Evolutionary conservation across 148 eudicot genomes (phyloP).

Genomic region (Arbutus unedo): DNA sequence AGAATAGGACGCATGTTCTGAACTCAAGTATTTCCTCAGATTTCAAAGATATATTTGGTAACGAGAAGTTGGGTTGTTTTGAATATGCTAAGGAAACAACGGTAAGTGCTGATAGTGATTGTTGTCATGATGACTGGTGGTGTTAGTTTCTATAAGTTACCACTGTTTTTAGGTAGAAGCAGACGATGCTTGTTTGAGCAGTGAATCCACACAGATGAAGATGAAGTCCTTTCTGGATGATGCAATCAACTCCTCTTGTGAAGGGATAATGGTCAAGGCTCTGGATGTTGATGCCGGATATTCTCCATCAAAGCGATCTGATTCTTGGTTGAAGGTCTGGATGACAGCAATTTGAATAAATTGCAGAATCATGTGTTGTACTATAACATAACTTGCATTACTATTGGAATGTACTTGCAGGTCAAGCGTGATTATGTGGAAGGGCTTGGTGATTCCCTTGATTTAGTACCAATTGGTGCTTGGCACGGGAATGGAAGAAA

Average conservation of each 20-base stretch:
- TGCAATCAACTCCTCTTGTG: slow-evolving; percentile 81
- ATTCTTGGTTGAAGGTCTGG: slow-evolving; percentile 86
- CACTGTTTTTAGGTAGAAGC: slow-evolving; percentile 61
- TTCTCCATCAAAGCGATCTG: slow-evolving; percentile 91
- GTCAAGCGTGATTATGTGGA: slow-evolving; percentile 94
- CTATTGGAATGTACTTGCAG: slow-evolving; percentile 33
- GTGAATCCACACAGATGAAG: slow-evolving; percentile 56
- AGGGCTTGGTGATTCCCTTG: slow-evolving; percentile 82
- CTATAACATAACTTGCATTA: not conserved
- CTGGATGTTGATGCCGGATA: slow-evolving; percentile 87
- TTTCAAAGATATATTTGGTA: slow-evolving; percentile 61
- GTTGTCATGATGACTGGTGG: slow-evolving; percentile 10
- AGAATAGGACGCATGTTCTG: slow-evolving; percentile 2
- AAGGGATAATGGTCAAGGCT: slow-evolving; percentile 95
- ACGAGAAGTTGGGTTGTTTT: slow-evolving; percentile 63
- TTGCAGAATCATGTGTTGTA: not conserved
- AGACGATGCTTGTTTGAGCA: slow-evolving; percentile 61
- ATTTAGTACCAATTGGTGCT: slow-evolving; percentile 98
- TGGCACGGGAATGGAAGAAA: slow-evolving; percentile 99
- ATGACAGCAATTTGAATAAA: slow-evolving; percentile 5
- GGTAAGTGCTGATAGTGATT: slow-evolving; percentile 38
- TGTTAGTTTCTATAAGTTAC: slow-evolving; percentile 7
- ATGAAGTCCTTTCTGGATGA: slow-evolving; percentile 72
- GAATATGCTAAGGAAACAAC: slow-evolving; percentile 77
- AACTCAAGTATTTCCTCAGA: slow-evolving; percentile 32